Evolutionary conservation across 2,329 filamentous ascomycete species (phyloP).

Genomic region (Pseudogymnoascus sp.): DNA sequence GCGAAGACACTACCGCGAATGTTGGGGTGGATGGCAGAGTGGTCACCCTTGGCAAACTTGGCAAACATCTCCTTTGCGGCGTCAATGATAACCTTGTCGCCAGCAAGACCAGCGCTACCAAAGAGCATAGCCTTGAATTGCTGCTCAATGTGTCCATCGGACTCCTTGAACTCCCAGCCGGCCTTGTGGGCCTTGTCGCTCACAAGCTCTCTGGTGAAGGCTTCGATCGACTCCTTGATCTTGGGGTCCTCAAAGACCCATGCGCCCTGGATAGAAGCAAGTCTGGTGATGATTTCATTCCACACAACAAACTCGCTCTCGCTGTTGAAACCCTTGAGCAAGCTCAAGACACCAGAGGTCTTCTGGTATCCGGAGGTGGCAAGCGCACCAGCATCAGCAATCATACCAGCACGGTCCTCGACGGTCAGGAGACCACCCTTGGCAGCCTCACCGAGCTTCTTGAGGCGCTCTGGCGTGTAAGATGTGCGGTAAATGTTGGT

Average conservation of each 20-base stretch:
- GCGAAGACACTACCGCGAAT: constrained; percentile 79
- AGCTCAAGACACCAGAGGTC: constrained; percentile 77
- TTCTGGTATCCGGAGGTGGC: constrained; percentile 87
- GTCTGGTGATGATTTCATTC: constrained; percentile 78
- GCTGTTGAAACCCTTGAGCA: constrained; percentile 76
- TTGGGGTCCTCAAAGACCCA: constrained; percentile 82
- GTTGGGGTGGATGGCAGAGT: constrained; percentile 80
- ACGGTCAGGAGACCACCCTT: constrained; percentile 72
- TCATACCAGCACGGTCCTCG: constrained; percentile 90
- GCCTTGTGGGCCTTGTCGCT: constrained; percentile 74
- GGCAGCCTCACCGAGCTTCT: constrained; percentile 81
- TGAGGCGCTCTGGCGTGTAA: constrained; percentile 73
- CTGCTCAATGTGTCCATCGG: constrained; percentile 81
- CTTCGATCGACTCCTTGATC: constrained; percentile 66
- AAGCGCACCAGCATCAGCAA: constrained; percentile 83
- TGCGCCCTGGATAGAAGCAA: constrained; percentile 69
- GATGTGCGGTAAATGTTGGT: constrained; percentile 86
- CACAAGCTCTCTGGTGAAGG: constrained; percentile 72
- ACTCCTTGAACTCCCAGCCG: constrained; percentile 79
- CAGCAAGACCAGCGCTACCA: constrained; percentile 69
- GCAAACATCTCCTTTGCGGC: constrained; percentile 86
- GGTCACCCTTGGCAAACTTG: constrained; percentile 73
- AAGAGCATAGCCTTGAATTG: constrained; percentile 94
- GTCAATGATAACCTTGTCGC: constrained; percentile 68
- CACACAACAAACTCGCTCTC: constrained; percentile 90